Base-by-base conservation (phyloP, 495 filamentous ascomycete species). In the Ramalina intermedia region DNA sequence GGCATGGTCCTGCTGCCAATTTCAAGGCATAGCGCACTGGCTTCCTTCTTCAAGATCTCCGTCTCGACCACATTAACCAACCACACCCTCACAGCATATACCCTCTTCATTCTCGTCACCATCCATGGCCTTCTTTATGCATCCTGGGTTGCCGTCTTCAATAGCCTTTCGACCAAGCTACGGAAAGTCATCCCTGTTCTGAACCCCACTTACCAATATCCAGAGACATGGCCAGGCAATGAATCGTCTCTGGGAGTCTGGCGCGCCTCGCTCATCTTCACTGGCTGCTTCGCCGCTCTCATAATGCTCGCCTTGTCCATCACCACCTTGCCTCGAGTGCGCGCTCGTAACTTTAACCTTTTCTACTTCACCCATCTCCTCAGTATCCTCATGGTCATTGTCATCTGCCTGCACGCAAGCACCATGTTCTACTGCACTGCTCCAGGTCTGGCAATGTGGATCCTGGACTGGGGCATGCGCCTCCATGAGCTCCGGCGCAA, bases 391-490 rank as follows among this genome's bases (percentile, higher is more conserved):
- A 55, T 55, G 18, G 56, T 64, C 24, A 51, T 61, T 8, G 40
- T 64, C 18, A 52, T 63, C 29, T 64, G 62, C 42, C 51, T 64
- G 5, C 62, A 64, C 37, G 61, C 62, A 4, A 64, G 61, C 18
- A 64, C 61, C 9, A 60, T 64, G 61, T 60, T 64, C 23, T 64
- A 64, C 41, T 63, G 60, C 45, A 60, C 53, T 14, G 50, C 58
- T 26, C 62, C 61, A 2, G 62, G 62, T 2, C 29, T 64, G 12
- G 53, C 51, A 14, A 59, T 64, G 60, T 64, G 58, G 61, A 12
- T 56, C 2, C 45, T 63, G 7, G 62, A 64, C 27, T 63, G 61
- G 62, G 38, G 44, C 12, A 64, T 64, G 61, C 55, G 62, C 4
- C 18, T 64, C 0, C 55, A 56, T 26, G 62, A 64, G 52, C 45